Evolutionary conservation across 2,329 filamentous ascomycete genomes (phyloP), one percentile per base, ranked within the genome.

Genomic region (Epichloe brachyelytri): DNA sequence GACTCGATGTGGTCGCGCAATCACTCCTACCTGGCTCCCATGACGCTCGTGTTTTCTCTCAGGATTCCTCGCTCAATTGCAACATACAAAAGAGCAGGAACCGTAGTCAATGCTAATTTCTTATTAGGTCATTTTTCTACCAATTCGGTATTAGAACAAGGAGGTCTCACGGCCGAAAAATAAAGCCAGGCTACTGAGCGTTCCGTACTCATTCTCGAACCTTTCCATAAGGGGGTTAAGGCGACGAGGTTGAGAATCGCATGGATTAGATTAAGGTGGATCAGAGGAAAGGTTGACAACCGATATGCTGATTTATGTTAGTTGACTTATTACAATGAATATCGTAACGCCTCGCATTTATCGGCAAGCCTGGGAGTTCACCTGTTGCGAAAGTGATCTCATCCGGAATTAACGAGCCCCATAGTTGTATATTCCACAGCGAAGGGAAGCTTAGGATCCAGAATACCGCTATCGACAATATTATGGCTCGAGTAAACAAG

Each of bases 161-260:
- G 41, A 20, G 7, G n/a, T 78, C 89, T 73, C 75, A 95, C 89
- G 90, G 52, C 93, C 93, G 61, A 93, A 80, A 66, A 97, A 96
- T 49, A 97, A 74, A 37, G 87, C 80, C 56, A 95, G 66, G n/a
- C 88, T 85, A 26, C 88, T 88, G 62, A 97, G 73, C 7, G 91
- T 97, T 49, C 93, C 93, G 67, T 94, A 83, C 66, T 96, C 91
- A 55, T 80, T 79, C 71, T 98, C 93, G 67, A 97, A 98, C 54
- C 90, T 80, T 68, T 96, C 91, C 65, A 98, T 71, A 48, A 98
- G 73, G n/a, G 93, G 93, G 39, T 83, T 55, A 97, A 67, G 20
- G 88, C 86, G 56, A 94, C 49, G 22, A 88, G 66, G 68, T 97
- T 95, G 63, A 94, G 71, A 49, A 90, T 62, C 54, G 84, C 77